Base-by-base conservation (phyloP, 2,329 filamentous ascomycete genomes). In the Dactylellina leptospora region DNA sequence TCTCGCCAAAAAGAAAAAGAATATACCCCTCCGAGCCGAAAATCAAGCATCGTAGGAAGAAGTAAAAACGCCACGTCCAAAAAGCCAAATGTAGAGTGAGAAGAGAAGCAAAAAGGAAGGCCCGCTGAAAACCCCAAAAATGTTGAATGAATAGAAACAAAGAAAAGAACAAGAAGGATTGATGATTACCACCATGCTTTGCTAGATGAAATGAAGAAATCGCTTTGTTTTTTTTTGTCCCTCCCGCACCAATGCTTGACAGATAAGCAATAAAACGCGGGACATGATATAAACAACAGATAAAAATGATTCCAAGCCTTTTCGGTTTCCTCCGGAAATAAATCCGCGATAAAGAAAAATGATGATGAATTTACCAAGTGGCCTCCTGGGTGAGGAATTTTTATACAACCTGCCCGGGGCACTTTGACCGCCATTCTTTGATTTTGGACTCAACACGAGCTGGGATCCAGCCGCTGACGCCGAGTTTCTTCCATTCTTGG, bases 381-480 rank as follows among this genome's bases (percentile, higher is more conserved):
- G 4, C 9, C 9, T 8, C 38, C 4, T 16, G 8, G 18, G n/a
- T 22, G 8, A 45, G 22, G 47, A 23, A 2, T 8, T 10, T 33
- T 58, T 36, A 71, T 25, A 62, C 22, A 13, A 55, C 44, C 13
- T 51, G 28, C 10, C 56, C 38, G 3, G 66, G 66, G 13, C 68
- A 72, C 10, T 72, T 72, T 22, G 54, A 54, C 6, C 59, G 59
- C 68, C 68, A 72, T 16, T 59, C 45, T 2, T 40, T n/a, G 16
- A 64, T 18, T 23, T 72, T 72, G n/a, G 48, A 42, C 45, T 60
- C 53, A 6, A 72, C 22, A 22, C 68, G 68, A 0, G 53, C 51
- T 10, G 54, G 53, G 42, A 72, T 28, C 68, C 68, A 72, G 13
- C 68, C 68, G 59, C 68, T 72, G 18, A 72, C 53, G n/a, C 68